Conservation (phyloP, 805 yeast species). For the Cyberlindnera japonica region DNA sequence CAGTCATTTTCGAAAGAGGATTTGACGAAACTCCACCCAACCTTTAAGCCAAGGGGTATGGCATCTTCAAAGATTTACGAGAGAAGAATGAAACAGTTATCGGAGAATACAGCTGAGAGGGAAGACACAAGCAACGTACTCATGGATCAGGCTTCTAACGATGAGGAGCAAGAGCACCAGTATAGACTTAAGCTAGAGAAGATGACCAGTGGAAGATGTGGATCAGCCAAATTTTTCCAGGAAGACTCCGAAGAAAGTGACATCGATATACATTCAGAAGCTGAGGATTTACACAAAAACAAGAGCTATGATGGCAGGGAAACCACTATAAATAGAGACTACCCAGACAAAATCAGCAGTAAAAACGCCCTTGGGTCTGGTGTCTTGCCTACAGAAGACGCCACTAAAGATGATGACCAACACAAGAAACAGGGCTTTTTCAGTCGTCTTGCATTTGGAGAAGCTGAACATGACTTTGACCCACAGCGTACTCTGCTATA, state of each 20-base stretch:
- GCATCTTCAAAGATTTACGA: conserved; percentile 22
- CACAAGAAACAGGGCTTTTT: conserved; percentile 13
- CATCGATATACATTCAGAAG: conserved; percentile 18
- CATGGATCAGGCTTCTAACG: background rate
- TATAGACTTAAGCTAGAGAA: conserved; percentile 19
- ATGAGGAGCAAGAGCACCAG: conserved; percentile 1
- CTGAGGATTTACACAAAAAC: background rate
- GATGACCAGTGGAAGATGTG: conserved; percentile 14
- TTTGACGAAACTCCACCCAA: background rate
- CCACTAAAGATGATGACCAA: too few relatives aligned
- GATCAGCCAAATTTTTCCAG: conserved; percentile 18
- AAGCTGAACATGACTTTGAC: conserved; percentile 21
- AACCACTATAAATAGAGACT: background rate
- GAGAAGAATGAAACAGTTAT: conserved; percentile 21
- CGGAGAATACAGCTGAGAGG: conserved; percentile 11
- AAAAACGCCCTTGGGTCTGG: too few relatives aligned
- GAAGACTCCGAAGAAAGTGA: conserved; percentile 21
- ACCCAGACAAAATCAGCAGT: background rate
- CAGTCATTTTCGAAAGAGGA: conserved; percentile 6
- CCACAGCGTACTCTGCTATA: too few relatives aligned
- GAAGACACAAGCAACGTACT: conserved; percentile 4
- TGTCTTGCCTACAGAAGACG: too few relatives aligned
- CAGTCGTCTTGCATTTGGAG: conserved; percentile 20
- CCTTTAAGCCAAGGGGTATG: conserved; percentile 5
- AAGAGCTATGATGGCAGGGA: background rate